Evolutionary conservation across 345 rosid species (phyloP), one percentile per base, ranked within the genome.

Genomic region (Turritis glabra): DNA sequence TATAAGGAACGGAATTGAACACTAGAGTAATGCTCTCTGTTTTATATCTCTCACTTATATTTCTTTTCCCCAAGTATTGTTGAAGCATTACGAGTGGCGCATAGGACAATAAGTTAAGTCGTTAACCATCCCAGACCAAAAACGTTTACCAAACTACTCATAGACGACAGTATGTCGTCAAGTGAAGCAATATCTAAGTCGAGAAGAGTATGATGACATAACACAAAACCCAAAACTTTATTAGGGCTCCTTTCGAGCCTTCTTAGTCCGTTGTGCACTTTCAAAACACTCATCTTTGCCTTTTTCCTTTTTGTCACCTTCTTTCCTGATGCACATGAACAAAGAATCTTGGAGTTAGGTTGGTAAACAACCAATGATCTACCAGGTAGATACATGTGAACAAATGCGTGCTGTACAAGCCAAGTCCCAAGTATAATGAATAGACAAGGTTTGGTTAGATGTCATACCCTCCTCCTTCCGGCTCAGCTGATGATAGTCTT

Each of bases 401-500:
- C 7, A 18, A 22, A 65, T 50, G 32, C 15, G 70, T 48, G 14
- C 19, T 53, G 37, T 25, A 53, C 8, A 56, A 29, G 26, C 9
- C 65, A 57, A 14, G 33, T 19, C 38, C 65, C 55, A 40, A 57
- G 56, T 40, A 4, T 13, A 26, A 41, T 27, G 41, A 56, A 25
- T 60, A 61, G 21, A 38, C 55, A 33, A 62, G 25, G 30, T 61
- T 40, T 40, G 44, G 70, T 21, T 62, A 51, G 35, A 40, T 62
- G 54, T 10, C 56, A 64, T 64, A 62, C 77, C 71, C 26, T 63
- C 27, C 58, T 38, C 22, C 32, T 33, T 58, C 40, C 48, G 5
- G 35, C 37, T 71, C 37, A 47, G 75, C 47, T 30, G 64, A 64
- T 64, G 56, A 53, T 43, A 73, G 64, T 54, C 64, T 73, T 64